Evolutionary conservation across 23 red algal species (phyloP).

Genomic region (Chondrus crispus): DNA sequence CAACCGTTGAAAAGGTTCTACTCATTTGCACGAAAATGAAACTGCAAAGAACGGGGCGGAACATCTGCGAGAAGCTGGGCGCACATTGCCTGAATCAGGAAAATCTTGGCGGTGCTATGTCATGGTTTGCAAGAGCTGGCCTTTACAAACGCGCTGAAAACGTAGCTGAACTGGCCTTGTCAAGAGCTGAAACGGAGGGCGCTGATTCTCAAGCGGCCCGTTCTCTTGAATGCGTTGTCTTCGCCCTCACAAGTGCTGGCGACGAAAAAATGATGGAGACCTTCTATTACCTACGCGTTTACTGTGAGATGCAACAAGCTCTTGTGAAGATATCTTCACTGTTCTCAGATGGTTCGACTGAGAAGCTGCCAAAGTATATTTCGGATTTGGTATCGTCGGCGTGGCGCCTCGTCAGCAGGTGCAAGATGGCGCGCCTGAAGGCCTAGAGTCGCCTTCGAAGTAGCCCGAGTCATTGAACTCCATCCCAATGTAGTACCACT

Average conservation of each 20-base stretch:
- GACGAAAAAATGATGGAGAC: slow-evolving; percentile 29
- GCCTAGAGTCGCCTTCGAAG: not conserved
- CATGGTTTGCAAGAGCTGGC: slow-evolving; percentile 43
- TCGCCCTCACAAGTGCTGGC: slow-evolving; percentile 11
- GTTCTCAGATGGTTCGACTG: not conserved
- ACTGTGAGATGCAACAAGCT: not conserved
- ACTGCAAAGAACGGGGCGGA: slow-evolving; percentile 5
- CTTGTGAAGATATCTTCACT: not conserved
- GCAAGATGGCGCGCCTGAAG: not conserved
- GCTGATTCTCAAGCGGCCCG: slow-evolving; percentile 26
- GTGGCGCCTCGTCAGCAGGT: not conserved
- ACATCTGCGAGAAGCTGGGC: slow-evolving; percentile 21
- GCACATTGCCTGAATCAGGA: slow-evolving; percentile 27
- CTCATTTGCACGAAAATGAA: slow-evolving; percentile 23
- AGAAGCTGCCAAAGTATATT: not conserved
- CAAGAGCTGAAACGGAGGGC: slow-evolving; percentile 46
- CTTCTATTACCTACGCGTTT: slow-evolving; percentile 18
- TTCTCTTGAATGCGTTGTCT: slow-evolving; percentile 24
- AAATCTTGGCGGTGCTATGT: slow-evolving; percentile 45
- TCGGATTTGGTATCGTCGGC: not conserved
- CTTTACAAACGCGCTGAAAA: not conserved
- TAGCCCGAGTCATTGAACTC: not conserved
- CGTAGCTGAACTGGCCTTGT: slow-evolving; percentile 24
- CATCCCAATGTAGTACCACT: not conserved
- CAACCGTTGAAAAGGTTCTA: slow-evolving; percentile 42